These are phyloP conservation scores for Rhizopogon vinicolor DNA, from an alignment of 768 basidiomycete genomes.

Conservation along the genomic window DNA sequence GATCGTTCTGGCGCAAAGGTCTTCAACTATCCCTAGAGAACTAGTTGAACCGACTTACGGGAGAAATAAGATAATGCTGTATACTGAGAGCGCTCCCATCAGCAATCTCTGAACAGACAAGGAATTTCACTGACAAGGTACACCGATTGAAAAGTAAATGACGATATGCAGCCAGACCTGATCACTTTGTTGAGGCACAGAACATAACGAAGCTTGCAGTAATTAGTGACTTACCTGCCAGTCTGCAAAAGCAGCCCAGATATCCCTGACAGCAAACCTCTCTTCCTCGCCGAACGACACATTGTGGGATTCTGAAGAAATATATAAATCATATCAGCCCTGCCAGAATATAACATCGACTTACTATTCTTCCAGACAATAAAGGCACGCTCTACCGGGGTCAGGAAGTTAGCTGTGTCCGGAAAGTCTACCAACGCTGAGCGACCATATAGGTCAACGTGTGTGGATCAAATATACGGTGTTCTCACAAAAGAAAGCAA, in stretches of 20 bases:
- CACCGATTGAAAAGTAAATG: constrained; percentile 53
- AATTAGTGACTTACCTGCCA: constrained; percentile 47
- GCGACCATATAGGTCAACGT: no score
- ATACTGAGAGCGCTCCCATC: constrained; percentile 33
- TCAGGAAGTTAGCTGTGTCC: constrained; percentile 52
- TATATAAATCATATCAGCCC: neutral
- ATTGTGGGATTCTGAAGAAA: constrained; percentile 44
- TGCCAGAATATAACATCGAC: neutral
- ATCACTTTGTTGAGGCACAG: neutral
- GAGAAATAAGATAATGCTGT: constrained; percentile 60
- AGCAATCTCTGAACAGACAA: neutral
- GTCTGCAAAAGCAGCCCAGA: constrained; percentile 50
- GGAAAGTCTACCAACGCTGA: constrained; percentile 64
- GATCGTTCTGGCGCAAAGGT: constrained; percentile 41
- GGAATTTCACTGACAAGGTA: constrained; percentile 43
- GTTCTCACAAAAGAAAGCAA: constrained; percentile 42
- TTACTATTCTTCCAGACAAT: constrained; percentile 53
- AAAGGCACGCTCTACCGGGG: constrained; percentile 53
- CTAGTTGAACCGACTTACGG: constrained; percentile 39
- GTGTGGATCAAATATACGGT: no score
- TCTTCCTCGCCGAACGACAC: constrained; percentile 60
- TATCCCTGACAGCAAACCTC: constrained; percentile 47
- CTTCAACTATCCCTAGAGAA: neutral
- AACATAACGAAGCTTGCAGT: neutral
- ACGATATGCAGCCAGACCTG: constrained; percentile 52